Evolutionary conservation across 129 eudicot species (phyloP), one percentile per base, ranked within the genome.

Genomic region (Deinandra increscens): DNA sequence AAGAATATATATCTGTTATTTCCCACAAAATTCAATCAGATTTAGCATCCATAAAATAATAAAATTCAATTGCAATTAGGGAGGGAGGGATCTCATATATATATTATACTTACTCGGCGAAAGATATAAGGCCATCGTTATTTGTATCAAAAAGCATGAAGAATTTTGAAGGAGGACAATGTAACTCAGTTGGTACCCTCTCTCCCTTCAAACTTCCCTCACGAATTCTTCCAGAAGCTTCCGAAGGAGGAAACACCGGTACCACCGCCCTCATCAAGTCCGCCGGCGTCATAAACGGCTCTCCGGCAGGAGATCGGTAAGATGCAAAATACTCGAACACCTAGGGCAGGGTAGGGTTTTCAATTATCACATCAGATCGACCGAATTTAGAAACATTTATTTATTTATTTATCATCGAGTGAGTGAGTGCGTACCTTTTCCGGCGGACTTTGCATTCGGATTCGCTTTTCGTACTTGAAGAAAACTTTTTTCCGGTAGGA

Each of bases 311-410:
- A 1, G 91, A 33, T 75, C 42, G 55, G 17, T 64, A 46, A 2
- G 96, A 89, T 55, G 96, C 96, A 75, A 89, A 93, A 81, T 93
- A 93, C 85, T 87, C 96, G 37, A 93, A 89, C 41, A 93, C 95
- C 98, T 93, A 67, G 0, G 39, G 39, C 5, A 50, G 9, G n/a
- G n/a, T n/a, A n/a, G n/a, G n/a, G n/a, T n/a, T n/a, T n/a, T n/a
- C n/a, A n/a, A n/a, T n/a, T n/a, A n/a, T n/a, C n/a, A n/a, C n/a
- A n/a, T n/a, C n/a, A n/a, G n/a, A n/a, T n/a, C n/a, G n/a, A n/a
- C n/a, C n/a, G n/a, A n/a, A n/a, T n/a, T n/a, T n/a, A n/a, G n/a
- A n/a, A n/a, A n/a, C n/a, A n/a, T n/a, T n/a, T n/a, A n/a, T n/a
- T n/a, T n/a, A n/a, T n/a, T n/a, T n/a, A n/a, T n/a, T n/a, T n/a